These are phyloP conservation scores for Lanzia echinophila DNA, from an alignment of 2,329 filamentous ascomycete species.

Conservation along the genomic window DNA sequence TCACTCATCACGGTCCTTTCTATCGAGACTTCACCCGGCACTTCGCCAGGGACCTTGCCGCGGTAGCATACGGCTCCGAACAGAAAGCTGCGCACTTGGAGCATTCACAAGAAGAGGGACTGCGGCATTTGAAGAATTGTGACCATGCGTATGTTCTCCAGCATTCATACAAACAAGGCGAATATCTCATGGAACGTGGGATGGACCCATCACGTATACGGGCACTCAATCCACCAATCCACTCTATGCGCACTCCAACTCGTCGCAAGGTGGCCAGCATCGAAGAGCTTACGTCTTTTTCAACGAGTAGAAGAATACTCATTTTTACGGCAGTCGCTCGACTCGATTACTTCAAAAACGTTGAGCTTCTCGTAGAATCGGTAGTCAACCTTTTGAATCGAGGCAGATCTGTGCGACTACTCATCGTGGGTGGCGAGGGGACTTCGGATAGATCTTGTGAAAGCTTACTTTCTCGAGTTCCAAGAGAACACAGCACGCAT, in stretches of 20 bases:
- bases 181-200: slow-evolving; percentile 12
- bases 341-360: slow-evolving; percentile 15
- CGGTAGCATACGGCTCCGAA: slow-evolving; percentile 14
- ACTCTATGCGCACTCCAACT: slow-evolving; percentile 3
- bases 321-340: slow-evolving; percentile 16
- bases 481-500: slow-evolving; percentile 8
- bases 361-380: slow-evolving; percentile 12
- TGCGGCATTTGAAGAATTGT: slow-evolving; percentile 8
- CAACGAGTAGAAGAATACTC: slow-evolving; percentile 5
- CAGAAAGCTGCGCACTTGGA: slow-evolving; percentile 12
- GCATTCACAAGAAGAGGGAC: slow-evolving; percentile 10
- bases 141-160: slow-evolving; percentile 13
- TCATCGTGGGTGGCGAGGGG: slow-evolving; percentile 12
- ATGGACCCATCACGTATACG: slow-evolving; percentile 11
- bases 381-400: slow-evolving; percentile 9
- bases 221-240: slow-evolving; percentile 12
- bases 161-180: slow-evolving; percentile 13
- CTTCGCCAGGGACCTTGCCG: slow-evolving; percentile 10
- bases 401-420: slow-evolving; percentile 6
- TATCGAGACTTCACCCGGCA: slow-evolving; percentile 11
- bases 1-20: slow-evolving; percentile 16
- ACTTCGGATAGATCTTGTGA: not conserved
- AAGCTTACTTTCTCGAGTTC: slow-evolving; percentile 7
- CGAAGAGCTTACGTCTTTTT: slow-evolving; percentile 1
- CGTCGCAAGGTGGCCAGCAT: not conserved